Base-by-base conservation (phyloP, 129 eudicot species). In the Smallanthus sonchifolius region DNA sequence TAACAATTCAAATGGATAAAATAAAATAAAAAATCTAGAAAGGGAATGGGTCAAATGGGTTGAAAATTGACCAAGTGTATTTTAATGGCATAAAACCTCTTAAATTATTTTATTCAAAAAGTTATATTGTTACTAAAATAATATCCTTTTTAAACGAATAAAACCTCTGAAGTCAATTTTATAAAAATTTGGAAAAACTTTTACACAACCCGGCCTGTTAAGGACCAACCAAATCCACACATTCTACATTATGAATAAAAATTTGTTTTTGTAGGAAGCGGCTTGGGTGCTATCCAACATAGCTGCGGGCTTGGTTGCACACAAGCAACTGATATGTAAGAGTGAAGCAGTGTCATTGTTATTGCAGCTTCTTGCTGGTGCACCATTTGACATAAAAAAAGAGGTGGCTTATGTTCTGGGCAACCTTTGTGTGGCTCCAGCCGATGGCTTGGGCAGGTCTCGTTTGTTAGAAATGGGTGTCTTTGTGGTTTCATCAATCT, bases 211-310 rank as follows among this genome's bases (percentile, higher is more conserved):
- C 42, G 10, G 43, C 24, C 40, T 10, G 6, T 10, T 57, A 9
- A 1, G 37, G 2, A 2, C 20, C 4, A 36, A 36, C 19, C 2
- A 62, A 35, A 35, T 62, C 6, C 40, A 15, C 45, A 14, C 32
- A 38, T 37, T 36, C 30, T 17, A 64, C 48, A 16, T 16, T 17
- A 0, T 16, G 6, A 38, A 9, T 3, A n/a, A 64, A 59, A 7
- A n/a, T 38, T n/a, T n/a, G 47, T 64, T 32, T 70, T 47, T 88
- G 81, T 63, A 94, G 99, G 99, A 94, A 84, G 90, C 99, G 40
- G 85, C 97, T 44, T 94, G 99, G 99, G 97, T 87, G 81, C 87
- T 94, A 67, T 94, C 99, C 24, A 94, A 94, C 75, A 84, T 94
- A 77, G 97, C 99, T 51, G 93, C 97, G 54, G 99, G 99, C 49